Evolutionary conservation across 2,329 filamentous ascomycete species (phyloP).

Genomic region (Xylaria multiplex): DNA sequence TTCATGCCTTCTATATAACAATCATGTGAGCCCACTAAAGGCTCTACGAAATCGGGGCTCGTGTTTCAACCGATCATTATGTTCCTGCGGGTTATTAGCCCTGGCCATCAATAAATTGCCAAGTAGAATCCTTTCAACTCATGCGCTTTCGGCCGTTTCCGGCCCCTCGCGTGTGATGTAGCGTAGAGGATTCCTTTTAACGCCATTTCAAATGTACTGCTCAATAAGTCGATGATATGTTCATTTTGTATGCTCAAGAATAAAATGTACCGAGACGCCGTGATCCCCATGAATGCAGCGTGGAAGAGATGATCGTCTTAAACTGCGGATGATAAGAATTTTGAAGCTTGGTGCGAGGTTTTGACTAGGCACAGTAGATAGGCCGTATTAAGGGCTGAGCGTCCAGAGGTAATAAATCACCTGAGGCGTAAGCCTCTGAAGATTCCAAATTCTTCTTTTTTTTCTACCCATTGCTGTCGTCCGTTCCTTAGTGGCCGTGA

Average conservation of each 20-base stretch:
- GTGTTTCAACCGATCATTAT: constrained; percentile 4
- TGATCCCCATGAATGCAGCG: constrained; percentile 4
- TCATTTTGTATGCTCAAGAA: constrained; percentile 21
- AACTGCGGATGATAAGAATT: not conserved
- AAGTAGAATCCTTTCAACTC: not conserved
- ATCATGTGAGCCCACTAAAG: not conserved
- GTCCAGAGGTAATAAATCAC: not conserved
- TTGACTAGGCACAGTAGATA: constrained; percentile 2
- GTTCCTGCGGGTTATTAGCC: not conserved
- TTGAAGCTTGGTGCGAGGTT: not conserved
- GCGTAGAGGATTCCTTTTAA: not conserved
- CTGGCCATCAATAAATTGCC: not conserved
- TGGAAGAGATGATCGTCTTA: not conserved
- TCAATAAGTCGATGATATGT: constrained; percentile 2
- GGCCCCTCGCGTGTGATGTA: not conserved
- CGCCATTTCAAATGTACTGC: constrained; percentile 8
- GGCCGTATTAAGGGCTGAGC: not conserved
- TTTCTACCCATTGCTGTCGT: not conserved
- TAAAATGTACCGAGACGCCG: constrained; percentile 25
- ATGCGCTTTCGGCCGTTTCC: not conserved
- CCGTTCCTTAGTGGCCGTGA: not conserved
- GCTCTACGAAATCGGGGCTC: constrained; percentile 3
- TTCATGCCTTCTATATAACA: constrained; percentile 24
- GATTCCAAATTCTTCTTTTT: not conserved
- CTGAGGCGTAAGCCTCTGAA: not conserved